Evolutionary conservation across 768 basidiomycete species (phyloP), one percentile per base, ranked within the genome.

Genomic region (Exsudoporus frostii): DNA sequence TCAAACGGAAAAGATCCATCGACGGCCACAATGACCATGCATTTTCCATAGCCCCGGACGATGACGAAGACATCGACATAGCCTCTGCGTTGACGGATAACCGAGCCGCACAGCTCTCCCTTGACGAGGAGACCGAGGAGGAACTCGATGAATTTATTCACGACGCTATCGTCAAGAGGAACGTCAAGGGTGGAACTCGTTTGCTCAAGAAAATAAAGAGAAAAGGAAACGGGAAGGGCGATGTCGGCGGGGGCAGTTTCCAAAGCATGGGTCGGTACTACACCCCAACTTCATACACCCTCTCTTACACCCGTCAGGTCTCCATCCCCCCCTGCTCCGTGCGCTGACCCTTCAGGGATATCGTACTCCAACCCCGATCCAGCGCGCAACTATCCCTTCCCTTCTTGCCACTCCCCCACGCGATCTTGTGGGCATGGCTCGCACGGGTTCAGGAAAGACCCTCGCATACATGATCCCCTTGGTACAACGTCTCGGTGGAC

Each of bases 361-460:
- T 71, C 87, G 91, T 33, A 88, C 86, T 40, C 97, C 97, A 14
- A 99, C 97, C 0, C 97, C 97, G 0, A 98, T 99, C 45, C 97
- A 99, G 70, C 84, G 96, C 7, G 79, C 89, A 22, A 76, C 93
- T 3, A 90, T 99, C 41, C 97, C 97, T 7, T 76, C 85, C 19
- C 81, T 97, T 38, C 81, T 98, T 36, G 71, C 86, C 13, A 83
- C 80, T 38, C 93, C 95, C 37, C 92, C 94, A 9, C 78, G 90
- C 48, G 95, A 97, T 72, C 83, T 99, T 14, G 92, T 98, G 14
- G 96, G 92, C 38, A 99, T 98, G 97, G 96, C 97, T 34, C 82
- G 97, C 34, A 99, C 97, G 5, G 97, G 97, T 38, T 97, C 94
- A 2, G 97, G 97, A 54, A 98, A 98, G 74, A 95, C 95, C 10